phyloP scores from a whole-genome alignment of 768 basidiomycete genomes.

The Panaeolus papilionaceus region DNA sequence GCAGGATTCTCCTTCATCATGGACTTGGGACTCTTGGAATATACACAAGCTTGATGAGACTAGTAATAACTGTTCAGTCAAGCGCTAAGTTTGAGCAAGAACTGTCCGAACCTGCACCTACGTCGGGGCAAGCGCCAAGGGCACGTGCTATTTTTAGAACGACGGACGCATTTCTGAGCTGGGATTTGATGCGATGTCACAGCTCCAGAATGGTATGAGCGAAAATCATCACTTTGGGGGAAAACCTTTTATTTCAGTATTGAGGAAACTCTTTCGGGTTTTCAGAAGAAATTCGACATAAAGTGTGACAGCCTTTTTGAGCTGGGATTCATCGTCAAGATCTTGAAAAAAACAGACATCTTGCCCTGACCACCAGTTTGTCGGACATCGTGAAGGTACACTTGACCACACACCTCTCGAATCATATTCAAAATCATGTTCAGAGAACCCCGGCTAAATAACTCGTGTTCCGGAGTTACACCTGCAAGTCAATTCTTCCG shows the following conservation, averaged over 20 bases:
- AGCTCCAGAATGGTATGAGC: not conserved
- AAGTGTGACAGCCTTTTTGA: conserved; percentile 8
- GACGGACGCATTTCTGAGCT: not conserved
- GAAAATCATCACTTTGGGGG: not conserved
- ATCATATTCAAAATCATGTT: conserved; percentile 7
- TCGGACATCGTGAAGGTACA: not conserved
- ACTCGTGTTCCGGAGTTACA: conserved; percentile 1
- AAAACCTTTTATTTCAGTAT: not conserved
- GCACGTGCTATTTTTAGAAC: not conserved
- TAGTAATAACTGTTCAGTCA: not conserved
- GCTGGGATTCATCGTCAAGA: not conserved
- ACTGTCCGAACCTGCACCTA: not conserved
- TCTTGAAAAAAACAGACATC: not conserved
- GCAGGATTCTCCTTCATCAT: conserved; percentile 7
- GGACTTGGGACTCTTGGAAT: not conserved
- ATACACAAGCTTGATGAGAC: not conserved
- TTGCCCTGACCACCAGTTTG: not conserved
- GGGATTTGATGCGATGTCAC: not conserved
- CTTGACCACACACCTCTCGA: not conserved
- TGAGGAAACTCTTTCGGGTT: not conserved
- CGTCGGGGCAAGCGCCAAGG: not conserved
- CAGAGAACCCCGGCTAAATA: not conserved
- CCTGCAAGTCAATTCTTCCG: conserved; percentile 1
- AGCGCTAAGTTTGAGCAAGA: not conserved
- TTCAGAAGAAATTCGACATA: not conserved